Evolutionary conservation across 2,329 filamentous ascomycete species (phyloP).

Genomic region (Aspergillus texensis): DNA sequence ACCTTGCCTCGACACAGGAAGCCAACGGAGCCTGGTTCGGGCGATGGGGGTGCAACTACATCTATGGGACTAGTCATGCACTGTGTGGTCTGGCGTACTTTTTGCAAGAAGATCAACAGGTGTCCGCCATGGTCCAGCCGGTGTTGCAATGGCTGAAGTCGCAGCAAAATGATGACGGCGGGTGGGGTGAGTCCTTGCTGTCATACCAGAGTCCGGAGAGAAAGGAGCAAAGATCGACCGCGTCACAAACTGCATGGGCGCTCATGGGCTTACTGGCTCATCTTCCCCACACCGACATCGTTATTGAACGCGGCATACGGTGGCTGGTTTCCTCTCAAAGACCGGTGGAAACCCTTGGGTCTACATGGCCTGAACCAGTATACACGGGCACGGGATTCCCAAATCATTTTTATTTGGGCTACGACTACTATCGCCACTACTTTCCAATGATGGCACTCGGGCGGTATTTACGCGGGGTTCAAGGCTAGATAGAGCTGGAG

Average conservation of each 20-base stretch:
- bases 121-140: neutral
- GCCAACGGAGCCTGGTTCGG: constrained; percentile 34
- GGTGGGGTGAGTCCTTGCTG: constrained; percentile 34
- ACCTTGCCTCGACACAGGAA: constrained; percentile 29
- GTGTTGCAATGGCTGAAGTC: constrained; percentile 27
- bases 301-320: constrained; percentile 19
- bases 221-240: constrained; percentile 24
- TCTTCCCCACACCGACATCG: constrained; percentile 10
- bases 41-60: constrained; percentile 39
- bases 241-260: constrained; percentile 39
- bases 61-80: constrained; percentile 37
- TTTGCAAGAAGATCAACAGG: neutral
- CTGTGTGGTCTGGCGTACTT: constrained; percentile 34
- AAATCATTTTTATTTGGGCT: constrained; percentile 25
- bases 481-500: neutral
- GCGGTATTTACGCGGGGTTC: constrained; percentile 15
- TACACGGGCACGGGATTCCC: constrained; percentile 30
- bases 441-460: constrained; percentile 34
- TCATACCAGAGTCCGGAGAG: constrained; percentile 23
- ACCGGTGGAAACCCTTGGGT: neutral
- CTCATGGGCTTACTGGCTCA: constrained; percentile 30
- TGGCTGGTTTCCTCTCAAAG: constrained; percentile 18
- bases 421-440: constrained; percentile 28
- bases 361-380: constrained; percentile 20
- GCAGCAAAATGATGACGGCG: constrained; percentile 33